Percentiles rank a stretch among this genome's conserved stretches.
Conservation (phyloP, 2,329 filamentous ascomycete genomes). For the Berkeleyomyces basicola region DNA sequence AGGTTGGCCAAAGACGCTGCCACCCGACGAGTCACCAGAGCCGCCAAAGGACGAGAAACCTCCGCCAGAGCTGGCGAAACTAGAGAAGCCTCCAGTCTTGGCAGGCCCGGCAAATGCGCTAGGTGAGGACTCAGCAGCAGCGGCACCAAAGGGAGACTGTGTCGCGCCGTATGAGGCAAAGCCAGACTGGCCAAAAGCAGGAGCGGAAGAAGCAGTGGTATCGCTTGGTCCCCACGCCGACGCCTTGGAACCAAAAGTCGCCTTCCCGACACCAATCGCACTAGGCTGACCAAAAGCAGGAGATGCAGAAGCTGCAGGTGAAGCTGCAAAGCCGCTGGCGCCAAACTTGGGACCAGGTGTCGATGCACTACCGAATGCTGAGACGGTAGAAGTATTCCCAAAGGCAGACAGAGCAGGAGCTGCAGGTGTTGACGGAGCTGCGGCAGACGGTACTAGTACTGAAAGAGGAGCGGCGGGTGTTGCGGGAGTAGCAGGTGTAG, state of each 20-base stretch:
- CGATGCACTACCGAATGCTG: constrained; percentile 16
- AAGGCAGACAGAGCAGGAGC: constrained; percentile 19
- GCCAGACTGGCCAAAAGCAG: constrained; percentile 22
- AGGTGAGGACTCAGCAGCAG: constrained; percentile 15
- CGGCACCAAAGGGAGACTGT: constrained; percentile 13
- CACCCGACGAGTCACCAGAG: constrained; percentile 16
- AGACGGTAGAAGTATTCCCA: constrained; percentile 4
- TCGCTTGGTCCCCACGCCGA: constrained; percentile 1
- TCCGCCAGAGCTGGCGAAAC: constrained; percentile 32
- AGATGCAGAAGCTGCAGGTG: constrained; percentile 21
- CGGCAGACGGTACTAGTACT: constrained; percentile 18
- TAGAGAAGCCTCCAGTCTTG: constrained; percentile 32
- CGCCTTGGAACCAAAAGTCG: background rate
- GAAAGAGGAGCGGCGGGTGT: constrained; percentile 15
- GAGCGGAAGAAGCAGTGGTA: constrained; percentile 19
- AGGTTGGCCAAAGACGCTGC: constrained; percentile 19
- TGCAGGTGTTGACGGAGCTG: constrained; percentile 20
- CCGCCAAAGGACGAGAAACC: constrained; percentile 36
- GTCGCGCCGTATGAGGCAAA: constrained; percentile 39
- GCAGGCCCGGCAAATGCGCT: constrained; percentile 16
- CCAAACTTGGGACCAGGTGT: constrained; percentile 18
- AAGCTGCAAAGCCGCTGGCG: constrained; percentile 24
- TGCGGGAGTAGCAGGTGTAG: constrained; percentile 15
- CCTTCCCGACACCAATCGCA: constrained; percentile 22
- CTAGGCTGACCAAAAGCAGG: constrained; percentile 34